A percentile compares a stretch with the other conserved stretches of the same genome.
Conservation (phyloP, 805 yeast genomes). For the Dipodascus geniculatus region DNA sequence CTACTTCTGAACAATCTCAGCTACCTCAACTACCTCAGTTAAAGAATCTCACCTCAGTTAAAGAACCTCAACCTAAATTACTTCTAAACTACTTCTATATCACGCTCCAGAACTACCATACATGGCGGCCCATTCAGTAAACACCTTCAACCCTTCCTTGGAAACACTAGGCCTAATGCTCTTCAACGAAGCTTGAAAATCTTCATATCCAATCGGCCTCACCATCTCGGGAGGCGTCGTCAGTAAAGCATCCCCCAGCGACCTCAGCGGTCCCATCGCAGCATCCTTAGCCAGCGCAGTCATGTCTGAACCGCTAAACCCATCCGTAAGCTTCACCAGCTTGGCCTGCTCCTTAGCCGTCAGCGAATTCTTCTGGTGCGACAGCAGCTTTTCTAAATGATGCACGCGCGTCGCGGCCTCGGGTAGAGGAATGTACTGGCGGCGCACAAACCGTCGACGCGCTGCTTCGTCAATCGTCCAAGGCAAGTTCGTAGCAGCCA, state of each 20-base stretch:
- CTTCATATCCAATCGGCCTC: conserved; percentile 60
- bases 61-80: not conserved
- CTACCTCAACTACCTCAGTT: too few relatives aligned
- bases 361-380: conserved; percentile 62
- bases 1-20: too few relatives aligned
- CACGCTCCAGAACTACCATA: conserved; percentile 85
- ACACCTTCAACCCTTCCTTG: conserved; percentile 60
- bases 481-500: conserved; percentile 93
- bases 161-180: conserved; percentile 85
- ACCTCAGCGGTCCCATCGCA: conserved; percentile 94
- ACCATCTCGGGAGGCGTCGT: conserved; percentile 59
- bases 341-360: conserved; percentile 48
- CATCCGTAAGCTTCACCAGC: conserved; percentile 57
- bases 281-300: conserved; percentile 93
- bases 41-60: too few relatives aligned
- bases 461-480: conserved; percentile 99
- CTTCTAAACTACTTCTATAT: not conserved
- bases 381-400: conserved; percentile 57
- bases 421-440: conserved; percentile 91
- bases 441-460: conserved; percentile 77
- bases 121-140: conserved; percentile 79
- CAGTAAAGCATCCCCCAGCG: conserved; percentile 74
- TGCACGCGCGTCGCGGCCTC: conserved; percentile 68
- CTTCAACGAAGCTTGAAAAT: conserved; percentile 63
- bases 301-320: conserved; percentile 86